phyloP scores from a whole-genome alignment of 2,329 filamentous ascomycete genomes.

The Diaporthe aspalathi region DNA sequence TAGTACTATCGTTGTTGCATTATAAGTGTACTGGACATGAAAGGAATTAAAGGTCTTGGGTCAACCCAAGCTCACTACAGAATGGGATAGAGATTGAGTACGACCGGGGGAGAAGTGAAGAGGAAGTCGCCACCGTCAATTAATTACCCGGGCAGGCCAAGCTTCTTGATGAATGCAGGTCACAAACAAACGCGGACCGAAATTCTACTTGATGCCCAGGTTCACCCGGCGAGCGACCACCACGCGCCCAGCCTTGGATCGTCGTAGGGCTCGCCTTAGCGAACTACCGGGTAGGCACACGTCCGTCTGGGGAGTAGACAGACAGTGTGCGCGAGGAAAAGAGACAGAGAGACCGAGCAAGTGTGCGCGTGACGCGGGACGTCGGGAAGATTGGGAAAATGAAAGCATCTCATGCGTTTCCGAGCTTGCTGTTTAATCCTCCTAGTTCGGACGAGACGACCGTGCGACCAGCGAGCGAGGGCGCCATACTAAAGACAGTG shows the following conservation, averaged over 20 bases:
- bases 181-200: not conserved
- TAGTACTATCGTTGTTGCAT: not conserved
- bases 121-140: not conserved
- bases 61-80: not conserved
- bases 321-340: too few species aligned
- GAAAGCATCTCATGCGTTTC: slow-evolving; percentile 19
- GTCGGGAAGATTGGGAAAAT: not conserved
- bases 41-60: not conserved
- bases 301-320: not conserved
- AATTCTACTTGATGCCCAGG: not conserved
- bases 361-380: slow-evolving; percentile 4
- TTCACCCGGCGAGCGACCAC: not conserved
- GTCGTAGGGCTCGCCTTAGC: not conserved
- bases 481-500: not conserved
- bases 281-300: not conserved
- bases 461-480: too few species aligned
- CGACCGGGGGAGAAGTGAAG: not conserved
- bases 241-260: slow-evolving; percentile 13
- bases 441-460: slow-evolving; percentile 12
- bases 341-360: not conserved
- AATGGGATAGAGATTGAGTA: not conserved
- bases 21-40: too few species aligned
- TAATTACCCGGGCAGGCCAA: not conserved
- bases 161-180: not conserved
- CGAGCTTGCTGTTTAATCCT: slow-evolving; percentile 16